These are phyloP conservation scores for Phyllosticta ampelicida DNA, from an alignment of 2,329 filamentous ascomycete genomes.

Conservation along the genomic window DNA sequence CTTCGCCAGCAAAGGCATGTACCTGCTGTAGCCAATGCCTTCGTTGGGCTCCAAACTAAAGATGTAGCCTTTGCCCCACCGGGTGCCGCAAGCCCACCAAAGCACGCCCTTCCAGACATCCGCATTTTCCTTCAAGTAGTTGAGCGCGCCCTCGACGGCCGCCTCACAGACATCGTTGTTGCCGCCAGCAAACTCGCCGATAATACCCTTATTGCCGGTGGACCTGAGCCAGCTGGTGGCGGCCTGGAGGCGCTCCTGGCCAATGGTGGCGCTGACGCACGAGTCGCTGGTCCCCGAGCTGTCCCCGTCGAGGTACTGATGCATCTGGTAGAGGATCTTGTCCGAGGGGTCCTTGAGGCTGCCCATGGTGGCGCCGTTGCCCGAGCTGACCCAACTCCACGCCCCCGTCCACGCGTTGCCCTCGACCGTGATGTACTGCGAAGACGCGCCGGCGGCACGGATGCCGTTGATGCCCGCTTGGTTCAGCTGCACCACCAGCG, in stretches of 20 bases:
- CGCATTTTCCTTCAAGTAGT: slow-evolving; percentile 33
- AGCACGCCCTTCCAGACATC: slow-evolving; percentile 40
- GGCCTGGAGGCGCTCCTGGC: slow-evolving; percentile 34
- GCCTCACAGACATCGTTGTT: slow-evolving; percentile 36
- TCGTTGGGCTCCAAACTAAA: slow-evolving; percentile 35
- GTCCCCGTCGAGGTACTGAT: slow-evolving; percentile 46
- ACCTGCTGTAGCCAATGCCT: slow-evolving; percentile 26
- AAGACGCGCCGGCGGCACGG: slow-evolving; percentile 25
- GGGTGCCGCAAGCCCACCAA: slow-evolving; percentile 43
- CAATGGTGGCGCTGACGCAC: slow-evolving; percentile 40
- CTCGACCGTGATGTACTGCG: slow-evolving; percentile 45
- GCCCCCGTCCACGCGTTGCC: slow-evolving; percentile 38
- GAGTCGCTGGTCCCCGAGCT: slow-evolving; percentile 37
- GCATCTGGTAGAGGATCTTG: slow-evolving; percentile 46
- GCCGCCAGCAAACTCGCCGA: slow-evolving; percentile 43
- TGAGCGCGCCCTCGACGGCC: slow-evolving; percentile 37
- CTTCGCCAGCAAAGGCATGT: neutral
- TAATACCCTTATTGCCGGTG: slow-evolving; percentile 37
- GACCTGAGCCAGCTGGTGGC: slow-evolving; percentile 40
- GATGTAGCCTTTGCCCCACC: slow-evolving; percentile 30
- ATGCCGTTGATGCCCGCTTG: slow-evolving; percentile 31
- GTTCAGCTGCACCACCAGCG: slow-evolving; percentile 26
- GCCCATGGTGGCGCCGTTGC: slow-evolving; percentile 32
- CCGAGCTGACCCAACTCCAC: slow-evolving; percentile 36
- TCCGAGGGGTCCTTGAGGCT: slow-evolving; percentile 33